A percentile compares a stretch with the other conserved stretches of the same genome.
Conservation (phyloP, 441 rosid genomes). For the Rhodomyrtus psidioides region DNA sequence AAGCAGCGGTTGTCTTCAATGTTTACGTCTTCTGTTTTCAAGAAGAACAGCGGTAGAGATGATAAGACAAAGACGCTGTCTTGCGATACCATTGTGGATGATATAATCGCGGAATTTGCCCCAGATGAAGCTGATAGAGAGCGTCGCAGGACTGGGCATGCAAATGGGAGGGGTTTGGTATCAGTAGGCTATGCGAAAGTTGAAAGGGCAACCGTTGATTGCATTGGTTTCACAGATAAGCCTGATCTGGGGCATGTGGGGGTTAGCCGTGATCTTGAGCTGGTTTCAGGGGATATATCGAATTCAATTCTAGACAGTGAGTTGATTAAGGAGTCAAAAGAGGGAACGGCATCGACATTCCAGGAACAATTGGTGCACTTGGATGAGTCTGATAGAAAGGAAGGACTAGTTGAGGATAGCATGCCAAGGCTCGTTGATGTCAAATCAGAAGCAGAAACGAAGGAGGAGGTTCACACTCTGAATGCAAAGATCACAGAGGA, state of each 20-base stretch:
- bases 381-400: constrained; percentile 4
- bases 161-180: background rate
- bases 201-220: constrained; percentile 15
- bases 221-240: background rate
- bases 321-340: constrained; percentile 16
- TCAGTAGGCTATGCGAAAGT: constrained; percentile 12
- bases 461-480: constrained; percentile 25
- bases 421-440: constrained; percentile 11
- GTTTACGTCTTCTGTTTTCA: constrained; percentile 72
- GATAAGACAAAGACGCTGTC: constrained; percentile 42
- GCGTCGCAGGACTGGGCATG: constrained; percentile 44
- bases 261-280: background rate
- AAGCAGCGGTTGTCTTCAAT: constrained; percentile 72
- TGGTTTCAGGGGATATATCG: background rate
- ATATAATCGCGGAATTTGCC: constrained; percentile 73
- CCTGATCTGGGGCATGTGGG: background rate
- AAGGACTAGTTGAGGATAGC: constrained; percentile 12
- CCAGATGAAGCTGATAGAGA: constrained; percentile 73
- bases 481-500: constrained; percentile 69
- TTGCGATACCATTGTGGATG: constrained; percentile 66
- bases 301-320: constrained; percentile 19
- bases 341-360: constrained; percentile 9
- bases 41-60: constrained; percentile 41
- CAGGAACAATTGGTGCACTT: constrained; percentile 6
- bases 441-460: constrained; percentile 26